Evolutionary conservation across 805 yeast species (phyloP).

Genomic region (Saccharomycopsis olivae): DNA sequence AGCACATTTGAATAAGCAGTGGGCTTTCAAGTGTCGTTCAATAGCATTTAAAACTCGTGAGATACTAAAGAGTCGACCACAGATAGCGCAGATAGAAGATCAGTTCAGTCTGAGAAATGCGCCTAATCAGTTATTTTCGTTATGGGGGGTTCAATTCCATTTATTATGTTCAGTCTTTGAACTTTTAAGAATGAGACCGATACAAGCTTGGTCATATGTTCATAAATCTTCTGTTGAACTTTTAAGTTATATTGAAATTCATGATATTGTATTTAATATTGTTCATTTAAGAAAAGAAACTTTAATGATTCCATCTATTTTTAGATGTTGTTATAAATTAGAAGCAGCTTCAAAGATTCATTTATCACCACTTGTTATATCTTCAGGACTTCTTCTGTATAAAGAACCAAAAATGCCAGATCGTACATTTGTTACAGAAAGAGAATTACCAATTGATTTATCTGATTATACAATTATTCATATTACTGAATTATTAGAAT

Average conservation of each 20-base stretch:
- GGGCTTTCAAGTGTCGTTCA: too few relatives aligned
- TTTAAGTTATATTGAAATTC: slow-evolving; percentile 2
- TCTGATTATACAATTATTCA: background rate
- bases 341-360: background rate
- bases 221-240: slow-evolving; percentile 5
- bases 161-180: slow-evolving; percentile 1
- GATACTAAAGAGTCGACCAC: too few relatives aligned
- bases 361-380: slow-evolving; percentile 2
- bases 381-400: slow-evolving; percentile 1
- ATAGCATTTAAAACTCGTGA: too few relatives aligned
- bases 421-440: background rate
- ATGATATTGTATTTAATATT: background rate
- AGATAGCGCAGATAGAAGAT: too few relatives aligned
- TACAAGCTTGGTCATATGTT: slow-evolving; percentile 7
- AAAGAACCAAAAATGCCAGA: background rate
- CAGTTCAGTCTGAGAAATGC: too few relatives aligned
- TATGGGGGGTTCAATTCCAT: slow-evolving; percentile 10
- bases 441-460: too few relatives aligned
- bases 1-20: too few relatives aligned
- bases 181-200: slow-evolving; percentile 6
- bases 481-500: background rate
- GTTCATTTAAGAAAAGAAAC: background rate
- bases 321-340: slow-evolving; percentile 1
- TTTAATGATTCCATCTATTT: background rate
- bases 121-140: too few relatives aligned